These are phyloP conservation scores for Prunus mume DNA, from an alignment of 306 rosid genomes.

Conservation along the genomic window DNA sequence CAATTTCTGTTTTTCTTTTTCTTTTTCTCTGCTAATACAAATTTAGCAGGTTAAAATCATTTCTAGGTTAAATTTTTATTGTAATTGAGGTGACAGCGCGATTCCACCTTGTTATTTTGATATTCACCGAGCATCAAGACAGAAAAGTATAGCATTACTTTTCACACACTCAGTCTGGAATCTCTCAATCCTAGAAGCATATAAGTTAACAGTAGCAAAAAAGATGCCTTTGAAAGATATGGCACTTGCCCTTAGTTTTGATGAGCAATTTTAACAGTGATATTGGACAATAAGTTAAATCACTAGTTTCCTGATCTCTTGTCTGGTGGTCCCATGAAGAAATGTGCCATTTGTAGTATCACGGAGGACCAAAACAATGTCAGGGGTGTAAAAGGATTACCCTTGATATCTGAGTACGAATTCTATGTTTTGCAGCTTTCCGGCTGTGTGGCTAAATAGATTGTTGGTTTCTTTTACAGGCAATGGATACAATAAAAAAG, in stretches of 20 bases:
- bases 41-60: not conserved
- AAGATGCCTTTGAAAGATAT: not conserved
- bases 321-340: not conserved
- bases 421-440: not conserved
- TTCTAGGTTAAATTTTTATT: not conserved
- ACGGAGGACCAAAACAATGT: not conserved
- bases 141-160: too few species aligned
- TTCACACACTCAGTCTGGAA: too few species aligned
- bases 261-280: not conserved
- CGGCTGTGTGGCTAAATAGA: constrained; percentile 3
- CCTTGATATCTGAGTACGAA: not conserved
- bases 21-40: not conserved
- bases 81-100: not conserved
- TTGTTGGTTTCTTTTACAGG: constrained; percentile 19
- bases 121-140: too few species aligned
- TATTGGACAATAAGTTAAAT: not conserved
- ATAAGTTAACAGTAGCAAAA: not conserved
- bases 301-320: not conserved
- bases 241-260: not conserved
- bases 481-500: constrained; percentile 82
- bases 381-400: not conserved
- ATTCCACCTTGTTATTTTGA: not conserved
- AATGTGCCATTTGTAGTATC: not conserved
- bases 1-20: too few species aligned
- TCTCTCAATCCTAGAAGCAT: not conserved